Evolutionary conservation across 495 filamentous ascomycete species (phyloP), one percentile per base, ranked within the genome.

Genomic region (Podospora anserina): DNA sequence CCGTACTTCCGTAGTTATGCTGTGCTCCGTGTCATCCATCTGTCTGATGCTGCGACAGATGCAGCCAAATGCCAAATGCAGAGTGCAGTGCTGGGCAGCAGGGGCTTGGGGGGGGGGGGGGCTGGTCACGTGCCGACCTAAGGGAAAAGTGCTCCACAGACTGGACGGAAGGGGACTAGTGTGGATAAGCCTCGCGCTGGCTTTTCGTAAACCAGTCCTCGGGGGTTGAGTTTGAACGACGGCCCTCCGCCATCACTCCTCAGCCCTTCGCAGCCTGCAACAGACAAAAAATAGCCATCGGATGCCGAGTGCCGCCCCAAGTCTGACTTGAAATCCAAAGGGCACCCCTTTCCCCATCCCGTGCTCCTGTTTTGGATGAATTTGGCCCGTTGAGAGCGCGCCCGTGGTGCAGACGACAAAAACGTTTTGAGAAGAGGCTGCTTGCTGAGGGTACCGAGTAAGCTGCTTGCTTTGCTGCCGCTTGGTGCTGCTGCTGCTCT

Each of bases 201-300:
- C 72, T 74, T 74, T 73, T 73, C 66, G 73, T 57, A 70, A 70
- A 70, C 72, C 72, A 76, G 69, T 59, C 63, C 66, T 66, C 68
- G 57, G 28, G 30, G 28, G 20, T 61, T 61, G 58, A 18, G 58
- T 15, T 63, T 57, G 57, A 64, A 62, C 56, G 65, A 66, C 64
- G 53, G 71, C 67, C 59, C 53, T 71, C 68, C 61, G 64, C 49
- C 66, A 63, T 69, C 68, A 27, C 61, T 49, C 23, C 68, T 67
- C 55, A 65, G 70, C 70, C 63, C 68, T 56, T 61, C 59, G 16
- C 59, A 32, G 56, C 23, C 69, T 65, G 66, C 26, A 63, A 66
- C 61, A 26, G 28, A 67, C 23, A 23, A 59, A 64, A 68, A 71
- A 73, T 68, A 61, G 59, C 61, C 67, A 66, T 68, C 69, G 55